Percentiles rank a stretch among this genome's conserved stretches.
Evolutionary conservation across 495 filamentous ascomycete species (phyloP).

Genomic region (Penicillium steckii): DNA sequence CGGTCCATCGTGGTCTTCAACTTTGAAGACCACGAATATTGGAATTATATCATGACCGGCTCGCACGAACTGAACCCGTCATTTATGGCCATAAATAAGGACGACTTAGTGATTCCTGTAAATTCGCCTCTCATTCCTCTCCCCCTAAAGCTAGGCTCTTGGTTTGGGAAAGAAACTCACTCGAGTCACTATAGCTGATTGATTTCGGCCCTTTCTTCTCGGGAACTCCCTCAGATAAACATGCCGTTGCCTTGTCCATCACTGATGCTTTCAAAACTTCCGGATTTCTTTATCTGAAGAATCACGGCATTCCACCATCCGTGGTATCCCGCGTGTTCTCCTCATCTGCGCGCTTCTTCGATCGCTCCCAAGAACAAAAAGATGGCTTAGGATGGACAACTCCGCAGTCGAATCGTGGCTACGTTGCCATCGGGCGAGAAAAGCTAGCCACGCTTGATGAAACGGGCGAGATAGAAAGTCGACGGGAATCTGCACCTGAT

Average conservation of each 20-base stretch:
- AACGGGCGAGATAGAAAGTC: constrained; percentile 53
- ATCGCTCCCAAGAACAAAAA: constrained; percentile 66
- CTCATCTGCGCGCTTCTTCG: constrained; percentile 76
- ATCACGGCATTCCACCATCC: constrained; percentile 65
- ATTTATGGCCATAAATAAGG: constrained; percentile 58
- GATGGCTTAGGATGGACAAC: constrained; percentile 67
- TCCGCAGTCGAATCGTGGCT: constrained; percentile 75
- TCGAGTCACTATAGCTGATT: constrained; percentile 62
- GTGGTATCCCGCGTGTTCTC: constrained; percentile 63
- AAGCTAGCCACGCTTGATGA: constrained; percentile 66
- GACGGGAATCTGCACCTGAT: constrained; percentile 64
- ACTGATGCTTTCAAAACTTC: constrained; percentile 78
- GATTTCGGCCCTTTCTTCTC: constrained; percentile 77
- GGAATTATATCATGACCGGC: constrained; percentile 15
- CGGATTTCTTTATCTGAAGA: constrained; percentile 88
- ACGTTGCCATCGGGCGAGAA: constrained; percentile 72
- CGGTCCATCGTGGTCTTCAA: neutral
- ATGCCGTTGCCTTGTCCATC: constrained; percentile 66
- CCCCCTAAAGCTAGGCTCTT: neutral
- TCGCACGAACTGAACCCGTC: constrained; percentile 18
- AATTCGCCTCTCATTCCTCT: constrained; percentile 12
- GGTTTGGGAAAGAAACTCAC: constrained; percentile 3
- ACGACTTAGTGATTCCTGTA: constrained; percentile 71
- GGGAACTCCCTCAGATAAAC: constrained; percentile 59
- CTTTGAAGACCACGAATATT: too few relatives aligned